These are phyloP conservation scores for Fusarium sp. DNA, from an alignment of 2,329 filamentous ascomycete species.

Conservation along the genomic window DNA sequence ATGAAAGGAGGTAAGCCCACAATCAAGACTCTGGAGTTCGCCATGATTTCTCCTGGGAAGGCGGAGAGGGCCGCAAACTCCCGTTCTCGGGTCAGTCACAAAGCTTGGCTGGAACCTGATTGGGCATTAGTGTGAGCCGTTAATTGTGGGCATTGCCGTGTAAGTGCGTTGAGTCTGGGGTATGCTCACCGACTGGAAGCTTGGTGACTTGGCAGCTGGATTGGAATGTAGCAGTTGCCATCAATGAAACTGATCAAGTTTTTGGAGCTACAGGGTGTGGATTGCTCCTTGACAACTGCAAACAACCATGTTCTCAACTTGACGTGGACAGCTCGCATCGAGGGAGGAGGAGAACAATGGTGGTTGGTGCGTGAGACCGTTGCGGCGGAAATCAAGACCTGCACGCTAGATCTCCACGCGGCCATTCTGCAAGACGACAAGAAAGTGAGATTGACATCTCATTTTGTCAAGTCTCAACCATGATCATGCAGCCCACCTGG, in stretches of 20 bases:
- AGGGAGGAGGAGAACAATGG: neutral
- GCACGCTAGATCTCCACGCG: conserved; percentile 34
- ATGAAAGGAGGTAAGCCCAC: neutral
- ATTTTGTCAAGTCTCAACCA: conserved; percentile 13
- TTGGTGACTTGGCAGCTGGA: neutral
- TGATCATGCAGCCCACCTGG: conserved; percentile 12
- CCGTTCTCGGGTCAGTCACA: neutral
- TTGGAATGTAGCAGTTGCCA: neutral
- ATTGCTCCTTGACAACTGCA: neutral
- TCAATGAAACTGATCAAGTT: neutral
- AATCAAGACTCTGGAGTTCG: neutral
- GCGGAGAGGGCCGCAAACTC: neutral
- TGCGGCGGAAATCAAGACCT: conserved; percentile 29
- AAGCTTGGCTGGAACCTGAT: neutral
- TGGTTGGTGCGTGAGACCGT: conserved; percentile 26
- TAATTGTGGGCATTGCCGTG: neutral
- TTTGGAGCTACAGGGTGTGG: neutral
- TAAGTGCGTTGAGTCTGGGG: neutral
- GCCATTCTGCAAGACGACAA: conserved; percentile 24
- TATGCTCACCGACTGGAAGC: conserved; percentile 7
- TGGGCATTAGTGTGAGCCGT: neutral
- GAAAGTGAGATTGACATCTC: conserved; percentile 1
- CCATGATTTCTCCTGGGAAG: neutral
- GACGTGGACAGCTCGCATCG: neutral
- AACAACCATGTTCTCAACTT: neutral